Evolutionary conservation across 2,329 filamentous ascomycete genomes (phyloP), one percentile per base, ranked within the genome.

Genomic region (Fusarium tuaranense): DNA sequence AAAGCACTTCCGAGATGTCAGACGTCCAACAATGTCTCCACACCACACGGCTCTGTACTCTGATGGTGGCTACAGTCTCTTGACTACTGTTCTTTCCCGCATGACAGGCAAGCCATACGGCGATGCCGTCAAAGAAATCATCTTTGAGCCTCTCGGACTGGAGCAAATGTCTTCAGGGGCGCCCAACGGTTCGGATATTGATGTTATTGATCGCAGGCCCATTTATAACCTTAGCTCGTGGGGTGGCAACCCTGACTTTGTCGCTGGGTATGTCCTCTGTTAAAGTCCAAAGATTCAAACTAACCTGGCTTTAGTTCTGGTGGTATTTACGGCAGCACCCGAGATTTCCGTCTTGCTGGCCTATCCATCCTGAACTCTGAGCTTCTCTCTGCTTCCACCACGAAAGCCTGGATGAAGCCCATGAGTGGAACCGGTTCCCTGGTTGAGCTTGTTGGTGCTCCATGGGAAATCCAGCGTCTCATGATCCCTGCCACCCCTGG

Each of bases 381-480:
- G 18, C 38, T 78, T 0, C 68, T 78, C 1, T 67, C 64, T 1
- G 25, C 74, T 0, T 18, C 51, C 4, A 34, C 34, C 0, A 77
- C 63, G 0, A 62, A 63, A 8, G 61, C 65, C 1, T 78, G 76
- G 76, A 72, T 78, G 74, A 78, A 78, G 25, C 76, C 76, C 3
- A 60, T 20, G 1, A 75, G 76, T 7, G 68, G 69, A 32, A 78
- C 76, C 0, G 76, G 74, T 0, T 68, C 68, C 1, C 46, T 78
- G 1, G 67, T 75, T 16, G 65, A 65, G 10, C 71, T 73, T 9
- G 70, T 78, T 0, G 76, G 76, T 2, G 76, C 72, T 0, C 76
- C 76, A 2, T 78, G 76, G 76, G 76, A 78, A 22, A 78, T 78
- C 8, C 13, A 65, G 0, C 76, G 76, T 14, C 73, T 78, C 2